Percentiles rank a stretch among this genome's conserved stretches.
phyloP scores from a whole-genome alignment of 225 moss, liverwort and hornwort genomes.

The Bryoerythrophyllum caledonicum region DNA sequence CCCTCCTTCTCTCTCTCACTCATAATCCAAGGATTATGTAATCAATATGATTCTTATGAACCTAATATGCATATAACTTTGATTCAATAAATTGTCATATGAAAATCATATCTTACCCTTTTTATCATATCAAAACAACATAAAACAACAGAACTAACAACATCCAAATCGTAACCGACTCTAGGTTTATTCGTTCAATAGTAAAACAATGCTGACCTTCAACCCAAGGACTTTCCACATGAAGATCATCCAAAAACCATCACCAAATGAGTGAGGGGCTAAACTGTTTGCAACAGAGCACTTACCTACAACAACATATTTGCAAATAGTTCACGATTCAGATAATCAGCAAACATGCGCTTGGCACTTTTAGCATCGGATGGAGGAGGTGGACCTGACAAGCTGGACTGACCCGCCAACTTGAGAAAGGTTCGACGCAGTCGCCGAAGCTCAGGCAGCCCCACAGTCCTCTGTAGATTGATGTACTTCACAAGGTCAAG shows the following conservation, averaged over 20 bases:
- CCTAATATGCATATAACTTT: too few relatives aligned
- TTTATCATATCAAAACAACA: too few relatives aligned
- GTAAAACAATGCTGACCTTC: too few relatives aligned
- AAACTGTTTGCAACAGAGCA: background rate
- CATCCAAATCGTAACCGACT: too few relatives aligned
- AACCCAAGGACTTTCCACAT: too few relatives aligned
- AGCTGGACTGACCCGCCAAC: conserved; percentile 88
- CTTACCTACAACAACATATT: conserved; percentile 7
- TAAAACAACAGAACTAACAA: too few relatives aligned
- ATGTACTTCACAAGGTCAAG: conserved; percentile 74
- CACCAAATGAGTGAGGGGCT: background rate
- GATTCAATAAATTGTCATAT: too few relatives aligned
- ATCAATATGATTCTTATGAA: too few relatives aligned
- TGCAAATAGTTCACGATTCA: conserved; percentile 71
- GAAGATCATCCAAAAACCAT: background rate
- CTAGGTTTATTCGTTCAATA: too few relatives aligned
- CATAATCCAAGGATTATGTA: too few relatives aligned
- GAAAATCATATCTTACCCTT: too few relatives aligned
- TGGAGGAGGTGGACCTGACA: conserved; percentile 96
- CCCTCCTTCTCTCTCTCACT: too few relatives aligned
- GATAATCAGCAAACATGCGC: conserved; percentile 93
- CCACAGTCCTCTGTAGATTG: conserved; percentile 73
- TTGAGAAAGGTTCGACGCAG: conserved; percentile 89
- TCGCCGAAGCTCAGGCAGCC: conserved; percentile 84
- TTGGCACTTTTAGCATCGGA: conserved; percentile 86